Evolutionary conservation across 2,329 filamentous ascomycete genomes (phyloP).

Genomic region (Cytospora mali): DNA sequence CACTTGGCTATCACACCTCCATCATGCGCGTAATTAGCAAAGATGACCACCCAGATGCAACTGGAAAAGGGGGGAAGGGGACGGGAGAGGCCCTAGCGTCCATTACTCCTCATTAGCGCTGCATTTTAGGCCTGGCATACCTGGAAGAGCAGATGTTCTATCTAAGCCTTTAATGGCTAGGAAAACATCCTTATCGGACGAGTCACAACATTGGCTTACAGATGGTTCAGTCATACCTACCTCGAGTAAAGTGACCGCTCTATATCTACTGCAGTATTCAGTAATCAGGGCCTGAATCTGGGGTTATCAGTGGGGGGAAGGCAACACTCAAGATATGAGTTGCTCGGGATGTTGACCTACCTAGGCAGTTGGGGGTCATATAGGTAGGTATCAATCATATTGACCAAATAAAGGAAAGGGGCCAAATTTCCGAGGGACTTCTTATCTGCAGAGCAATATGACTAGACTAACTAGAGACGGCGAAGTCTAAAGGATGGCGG

Average conservation of each 20-base stretch:
- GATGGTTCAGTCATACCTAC: too few species aligned
- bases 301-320: too few species aligned
- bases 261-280: too few species aligned
- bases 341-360: not conserved
- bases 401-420: not conserved
- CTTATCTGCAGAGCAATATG: not conserved
- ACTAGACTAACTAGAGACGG: not conserved
- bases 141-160: slow-evolving; percentile 2
- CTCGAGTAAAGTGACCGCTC: too few species aligned
- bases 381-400: too few species aligned
- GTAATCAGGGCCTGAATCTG: too few species aligned
- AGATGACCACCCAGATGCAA: slow-evolving; percentile 13
- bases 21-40: slow-evolving; percentile 19
- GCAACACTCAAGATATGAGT: too few species aligned
- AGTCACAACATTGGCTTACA: too few species aligned
- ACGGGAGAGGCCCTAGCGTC: slow-evolving; percentile 12
- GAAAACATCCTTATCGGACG: not conserved
- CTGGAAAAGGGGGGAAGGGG: slow-evolving; percentile 9
- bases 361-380: not conserved
- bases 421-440: not conserved
- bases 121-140: too few species aligned
- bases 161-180: not conserved
- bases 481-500: not conserved
- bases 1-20: slow-evolving; percentile 11
- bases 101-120: slow-evolving; percentile 4